Percentiles rank a stretch among this genome's conserved stretches.
Evolutionary conservation across 345 rosid species (phyloP).

Genomic region (Salix viminalis): DNA sequence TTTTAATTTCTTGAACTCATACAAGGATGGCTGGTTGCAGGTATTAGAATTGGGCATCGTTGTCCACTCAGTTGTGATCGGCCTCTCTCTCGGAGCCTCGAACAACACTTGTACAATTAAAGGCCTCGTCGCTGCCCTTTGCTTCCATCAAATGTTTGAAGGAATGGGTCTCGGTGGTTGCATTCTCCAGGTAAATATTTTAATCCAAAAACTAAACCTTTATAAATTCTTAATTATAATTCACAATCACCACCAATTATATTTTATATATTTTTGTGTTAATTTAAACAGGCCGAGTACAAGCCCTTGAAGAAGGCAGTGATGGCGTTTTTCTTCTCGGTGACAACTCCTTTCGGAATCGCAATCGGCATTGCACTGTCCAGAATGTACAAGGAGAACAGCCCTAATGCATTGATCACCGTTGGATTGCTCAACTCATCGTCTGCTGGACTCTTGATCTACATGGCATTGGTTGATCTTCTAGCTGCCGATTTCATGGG

Average conservation of each 20-base stretch:
- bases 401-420: constrained; percentile 48
- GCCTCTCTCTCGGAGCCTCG: constrained; percentile 60
- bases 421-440: constrained; percentile 58
- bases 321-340: constrained; percentile 57
- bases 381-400: constrained; percentile 40
- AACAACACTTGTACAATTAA: constrained; percentile 46
- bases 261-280: too few species aligned
- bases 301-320: constrained; percentile 1
- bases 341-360: constrained; percentile 60
- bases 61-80: constrained; percentile 67
- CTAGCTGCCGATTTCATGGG: constrained; percentile 61
- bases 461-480: constrained; percentile 71
- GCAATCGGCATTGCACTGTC: constrained; percentile 51
- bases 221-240: too few species aligned
- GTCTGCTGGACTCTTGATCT: constrained; percentile 64
- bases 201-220: too few species aligned
- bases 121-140: constrained; percentile 54
- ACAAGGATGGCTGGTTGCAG: constrained; percentile 11
- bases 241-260: too few species aligned
- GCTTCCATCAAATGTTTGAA: constrained; percentile 76
- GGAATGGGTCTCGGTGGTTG: constrained; percentile 79
- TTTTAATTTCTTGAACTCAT: too few species aligned
- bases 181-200: constrained; percentile 44
- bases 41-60: constrained; percentile 71
- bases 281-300: neutral